Evolutionary conservation across 2,329 filamentous ascomycete genomes (phyloP).

Genomic region (Beauveria sp.): DNA sequence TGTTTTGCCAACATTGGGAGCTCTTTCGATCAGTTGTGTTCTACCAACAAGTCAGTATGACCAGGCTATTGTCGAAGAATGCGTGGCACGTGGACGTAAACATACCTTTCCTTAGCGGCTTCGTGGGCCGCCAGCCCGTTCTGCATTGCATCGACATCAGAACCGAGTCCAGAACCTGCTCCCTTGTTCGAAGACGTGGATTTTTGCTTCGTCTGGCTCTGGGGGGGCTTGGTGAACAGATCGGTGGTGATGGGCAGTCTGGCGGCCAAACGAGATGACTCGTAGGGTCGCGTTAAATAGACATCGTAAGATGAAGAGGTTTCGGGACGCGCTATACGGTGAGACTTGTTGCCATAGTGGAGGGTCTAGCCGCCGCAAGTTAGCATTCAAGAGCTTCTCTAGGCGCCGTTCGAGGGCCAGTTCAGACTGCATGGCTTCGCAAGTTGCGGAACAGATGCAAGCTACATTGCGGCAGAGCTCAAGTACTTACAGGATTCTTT

Average conservation of each 20-base stretch:
- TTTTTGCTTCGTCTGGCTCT: constrained; percentile 23
- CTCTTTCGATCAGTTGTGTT: constrained; percentile 28
- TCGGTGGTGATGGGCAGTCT: constrained; percentile 45
- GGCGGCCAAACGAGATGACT: constrained; percentile 37
- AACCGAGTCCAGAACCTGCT: constrained; percentile 35
- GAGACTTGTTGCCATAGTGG: constrained; percentile 43
- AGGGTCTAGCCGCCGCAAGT: constrained; percentile 36
- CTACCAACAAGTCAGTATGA: constrained; percentile 24
- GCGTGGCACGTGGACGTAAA: constrained; percentile 6
- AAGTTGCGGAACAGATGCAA: too few relatives aligned
- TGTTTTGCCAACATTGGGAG: constrained; percentile 25
- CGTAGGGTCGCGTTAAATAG: constrained; percentile 46
- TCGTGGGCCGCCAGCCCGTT: constrained; percentile 31
- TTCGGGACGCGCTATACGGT: constrained; percentile 36
- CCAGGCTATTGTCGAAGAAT: background rate
- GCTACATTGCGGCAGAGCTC: background rate
- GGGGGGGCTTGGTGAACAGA: constrained; percentile 37
- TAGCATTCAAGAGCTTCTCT: background rate
- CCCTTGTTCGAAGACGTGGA: constrained; percentile 24
- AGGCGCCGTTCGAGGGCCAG: background rate
- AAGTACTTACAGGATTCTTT: constrained; percentile 48
- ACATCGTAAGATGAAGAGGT: constrained; percentile 47
- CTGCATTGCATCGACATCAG: constrained; percentile 44
- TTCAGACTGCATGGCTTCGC: background rate
- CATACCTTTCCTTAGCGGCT: constrained; percentile 29